Base-by-base conservation (phyloP, 495 filamentous ascomycete species). In the Aspergillus sclerotioniger region DNA sequence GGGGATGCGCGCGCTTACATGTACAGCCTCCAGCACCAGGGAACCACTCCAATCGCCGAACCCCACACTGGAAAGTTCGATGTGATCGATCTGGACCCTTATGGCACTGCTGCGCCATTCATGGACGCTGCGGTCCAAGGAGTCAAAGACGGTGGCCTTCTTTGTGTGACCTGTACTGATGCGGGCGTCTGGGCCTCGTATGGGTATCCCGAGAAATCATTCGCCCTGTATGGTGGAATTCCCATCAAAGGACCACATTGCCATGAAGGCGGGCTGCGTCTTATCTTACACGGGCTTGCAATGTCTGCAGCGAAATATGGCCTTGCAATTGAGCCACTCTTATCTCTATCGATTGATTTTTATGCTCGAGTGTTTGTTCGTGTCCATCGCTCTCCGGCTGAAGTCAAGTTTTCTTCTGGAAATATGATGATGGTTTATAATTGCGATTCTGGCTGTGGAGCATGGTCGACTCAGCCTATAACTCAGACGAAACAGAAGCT, bases 81-180 rank as follows among this genome's bases (percentile, higher is more conserved):
- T 64, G 91, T 97, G 32, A 95, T 99, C 58, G 94, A 99, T 67
- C 82, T 99, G 17, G 94, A 99, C 69, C 94, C 94, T 0, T 99
- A 98, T 66, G 94, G 94, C 16, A 91, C 89, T 1, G 94, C 95
- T 0, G 87, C 86, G 25, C 89, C 92, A 1, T 98, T 98, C 72
- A 71, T 98, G 13, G 94, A 99, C 66, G 87, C 90, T 4, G 91
- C 95, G 3, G 79, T 98, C 1, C 91, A 95, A 65, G 84, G 87
- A 0, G 77, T 97, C 10, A 84, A 83, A 33, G 90, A 96, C 57
- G 92, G 90, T 5, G 94, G 95, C 16, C 78, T 99, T 13, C 81
- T 99, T 7, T 97, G 92, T 70, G 87, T 98, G 17, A 99, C 94
- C 7, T 98, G 94, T 71, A 99, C 94, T 0, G 94, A 99, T 74